A percentile compares a stretch with the other conserved stretches of the same genome.
phyloP scores from a whole-genome alignment of 1,139 yeast species.

The Suhomyces atakaporum region DNA sequence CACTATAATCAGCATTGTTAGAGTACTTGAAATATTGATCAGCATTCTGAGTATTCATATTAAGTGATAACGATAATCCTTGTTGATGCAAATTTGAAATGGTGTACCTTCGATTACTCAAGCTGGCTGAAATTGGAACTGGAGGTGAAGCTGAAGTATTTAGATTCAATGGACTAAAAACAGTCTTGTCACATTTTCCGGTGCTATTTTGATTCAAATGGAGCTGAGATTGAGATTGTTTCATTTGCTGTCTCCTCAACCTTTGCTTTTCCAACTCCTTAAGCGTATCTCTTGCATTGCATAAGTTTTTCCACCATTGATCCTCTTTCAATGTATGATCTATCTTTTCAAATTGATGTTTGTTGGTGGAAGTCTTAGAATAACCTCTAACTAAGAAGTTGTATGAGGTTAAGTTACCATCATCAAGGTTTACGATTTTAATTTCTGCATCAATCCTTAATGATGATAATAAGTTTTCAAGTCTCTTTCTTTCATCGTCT shows the following conservation, averaged over 20 bases:
- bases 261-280: conserved; percentile 36
- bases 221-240: conserved; percentile 9
- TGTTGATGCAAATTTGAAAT: conserved; percentile 64
- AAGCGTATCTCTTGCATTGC: conserved; percentile 53
- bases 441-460: conserved; percentile 81
- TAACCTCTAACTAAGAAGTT: conserved; percentile 76
- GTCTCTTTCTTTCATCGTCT: conserved; percentile 64
- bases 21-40: conserved; percentile 30
- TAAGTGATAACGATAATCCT: conserved; percentile 66
- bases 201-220: conserved; percentile 2
- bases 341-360: conserved; percentile 31
- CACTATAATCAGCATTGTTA: conserved; percentile 25
- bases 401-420: conserved; percentile 63
- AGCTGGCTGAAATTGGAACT: conserved; percentile 16
- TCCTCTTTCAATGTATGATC: conserved; percentile 37
- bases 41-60: conserved; percentile 59
- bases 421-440: conserved; percentile 65
- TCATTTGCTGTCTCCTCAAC: conserved; percentile 10
- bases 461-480: conserved; percentile 63
- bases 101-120: conserved; percentile 44
- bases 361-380: conserved; percentile 29
- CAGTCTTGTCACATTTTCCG: conserved; percentile 11
- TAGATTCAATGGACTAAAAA: conserved; percentile 32
- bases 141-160: conserved; percentile 11
- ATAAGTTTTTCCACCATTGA: conserved; percentile 69